These are phyloP conservation scores for Acarospora socialis DNA, from an alignment of 2,329 filamentous ascomycete genomes.

Conservation along the genomic window DNA sequence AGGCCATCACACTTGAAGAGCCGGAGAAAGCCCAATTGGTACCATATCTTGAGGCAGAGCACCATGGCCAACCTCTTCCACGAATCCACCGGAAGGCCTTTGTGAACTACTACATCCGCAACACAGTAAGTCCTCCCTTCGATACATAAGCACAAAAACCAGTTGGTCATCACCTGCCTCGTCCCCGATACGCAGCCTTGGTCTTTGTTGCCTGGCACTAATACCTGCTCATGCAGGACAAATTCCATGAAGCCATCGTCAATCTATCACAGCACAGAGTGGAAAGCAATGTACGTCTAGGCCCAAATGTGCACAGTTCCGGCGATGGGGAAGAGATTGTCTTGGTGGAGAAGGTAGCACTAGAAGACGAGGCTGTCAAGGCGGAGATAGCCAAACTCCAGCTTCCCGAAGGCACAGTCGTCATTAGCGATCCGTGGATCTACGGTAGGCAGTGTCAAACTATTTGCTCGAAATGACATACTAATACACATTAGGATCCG, in stretches of 20 bases:
- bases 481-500: conserved; percentile 28
- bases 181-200: conserved; percentile 20
- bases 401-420: conserved; percentile 40
- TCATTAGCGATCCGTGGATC: conserved; percentile 54
- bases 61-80: conserved; percentile 35
- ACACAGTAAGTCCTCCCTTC: conserved; percentile 34
- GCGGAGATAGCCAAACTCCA: conserved; percentile 45
- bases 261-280: conserved; percentile 35
- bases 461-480: background rate
- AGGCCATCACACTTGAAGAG: conserved; percentile 53
- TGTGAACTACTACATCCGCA: conserved; percentile 35
- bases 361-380: conserved; percentile 41
- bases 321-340: conserved; percentile 46
- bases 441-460: conserved; percentile 34
- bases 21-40: conserved; percentile 45
- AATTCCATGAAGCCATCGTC: conserved; percentile 42
- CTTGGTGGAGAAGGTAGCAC: conserved; percentile 41
- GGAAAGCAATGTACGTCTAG: conserved; percentile 36
- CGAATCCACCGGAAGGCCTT: conserved; percentile 38
- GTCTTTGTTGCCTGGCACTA: background rate
- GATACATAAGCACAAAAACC: conserved; percentile 29
- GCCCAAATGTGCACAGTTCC: conserved; percentile 39
- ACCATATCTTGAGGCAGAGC: conserved; percentile 50
- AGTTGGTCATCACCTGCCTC: conserved; percentile 28
- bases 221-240: conserved; percentile 26